phyloP scores from a whole-genome alignment of 1,284 basidiomycete genomes.

The Rhodotorula mucilaginosa region DNA sequence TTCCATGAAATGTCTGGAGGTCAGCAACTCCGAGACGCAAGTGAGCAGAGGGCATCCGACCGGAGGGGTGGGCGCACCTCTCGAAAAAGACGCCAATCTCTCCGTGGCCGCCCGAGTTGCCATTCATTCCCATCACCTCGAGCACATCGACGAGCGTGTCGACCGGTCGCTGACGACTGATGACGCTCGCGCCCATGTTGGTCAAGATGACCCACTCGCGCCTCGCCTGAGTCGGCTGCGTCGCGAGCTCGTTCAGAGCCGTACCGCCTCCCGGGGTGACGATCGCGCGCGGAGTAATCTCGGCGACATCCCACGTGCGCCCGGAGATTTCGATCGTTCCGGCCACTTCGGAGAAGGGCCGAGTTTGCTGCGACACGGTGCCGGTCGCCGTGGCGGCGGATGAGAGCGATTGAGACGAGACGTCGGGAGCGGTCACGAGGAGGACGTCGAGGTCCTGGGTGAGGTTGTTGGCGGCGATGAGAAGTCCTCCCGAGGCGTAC shows the following conservation, averaged over 20 bases:
- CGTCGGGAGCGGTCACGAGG: conserved; percentile 71
- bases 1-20: background rate
- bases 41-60: background rate
- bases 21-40: no score
- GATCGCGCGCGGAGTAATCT: conserved; percentile 45
- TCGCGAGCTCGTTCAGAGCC: conserved; percentile 69
- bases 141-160: conserved; percentile 66
- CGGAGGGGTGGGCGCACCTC: conserved; percentile 25
- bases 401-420: conserved; percentile 47
- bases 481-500: conserved; percentile 59
- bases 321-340: conserved; percentile 73
- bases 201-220: conserved; percentile 81
- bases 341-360: conserved; percentile 59
- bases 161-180: conserved; percentile 77
- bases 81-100: conserved; percentile 44
- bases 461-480: conserved; percentile 58
- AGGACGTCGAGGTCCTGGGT: conserved; percentile 70
- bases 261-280: conserved; percentile 54
- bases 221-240: conserved; percentile 69
- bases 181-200: conserved; percentile 75
- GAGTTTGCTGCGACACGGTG: background rate
- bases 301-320: conserved; percentile 72
- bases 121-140: conserved; percentile 43
- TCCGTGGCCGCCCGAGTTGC: conserved; percentile 36
- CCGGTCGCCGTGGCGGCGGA: conserved; percentile 14